phyloP scores from a whole-genome alignment of 805 yeast species.

The Kregervanrija pseudodelftensis region DNA sequence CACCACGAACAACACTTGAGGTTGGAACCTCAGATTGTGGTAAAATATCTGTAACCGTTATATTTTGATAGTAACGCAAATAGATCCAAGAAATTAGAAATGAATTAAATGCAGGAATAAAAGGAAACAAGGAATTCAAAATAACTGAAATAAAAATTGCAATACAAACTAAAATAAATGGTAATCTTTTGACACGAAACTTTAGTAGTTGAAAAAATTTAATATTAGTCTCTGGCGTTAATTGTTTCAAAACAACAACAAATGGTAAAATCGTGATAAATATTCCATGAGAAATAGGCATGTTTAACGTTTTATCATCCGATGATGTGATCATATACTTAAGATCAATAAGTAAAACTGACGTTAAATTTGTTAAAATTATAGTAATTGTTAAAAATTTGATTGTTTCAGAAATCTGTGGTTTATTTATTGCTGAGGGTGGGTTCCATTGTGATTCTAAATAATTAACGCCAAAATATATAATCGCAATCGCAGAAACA shows the following conservation, averaged over 20 bases:
- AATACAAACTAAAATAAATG: constrained; percentile 11
- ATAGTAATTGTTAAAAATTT: constrained; percentile 48
- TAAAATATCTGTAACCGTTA: constrained; percentile 25
- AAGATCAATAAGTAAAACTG: constrained; percentile 29
- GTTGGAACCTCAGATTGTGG: constrained; percentile 32
- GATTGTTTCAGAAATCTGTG: constrained; percentile 36
- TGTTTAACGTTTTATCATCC: constrained; percentile 29
- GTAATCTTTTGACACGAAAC: constrained; percentile 15
- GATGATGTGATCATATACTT: constrained; percentile 31
- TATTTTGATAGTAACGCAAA: constrained; percentile 66
- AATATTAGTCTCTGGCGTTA: constrained; percentile 51
- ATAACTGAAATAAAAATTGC: constrained; percentile 28
- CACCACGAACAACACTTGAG: constrained; percentile 49
- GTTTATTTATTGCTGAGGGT: constrained; percentile 9
- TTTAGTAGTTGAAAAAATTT: constrained; percentile 32
- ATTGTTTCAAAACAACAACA: constrained; percentile 48
- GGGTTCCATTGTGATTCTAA: constrained; percentile 44
- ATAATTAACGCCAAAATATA: constrained; percentile 37
- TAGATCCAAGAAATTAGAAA: constrained; percentile 71
- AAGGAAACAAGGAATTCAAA: constrained; percentile 37
- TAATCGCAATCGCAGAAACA: constrained; percentile 30
- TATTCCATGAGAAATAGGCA: constrained; percentile 47
- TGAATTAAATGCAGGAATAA: constrained; percentile 47
- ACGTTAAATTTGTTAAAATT: constrained; percentile 45
- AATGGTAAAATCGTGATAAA: constrained; percentile 44